These are phyloP conservation scores for Cenchrus americanus DNA, from an alignment of 176 grass and related monocot species.

Conservation along the genomic window DNA sequence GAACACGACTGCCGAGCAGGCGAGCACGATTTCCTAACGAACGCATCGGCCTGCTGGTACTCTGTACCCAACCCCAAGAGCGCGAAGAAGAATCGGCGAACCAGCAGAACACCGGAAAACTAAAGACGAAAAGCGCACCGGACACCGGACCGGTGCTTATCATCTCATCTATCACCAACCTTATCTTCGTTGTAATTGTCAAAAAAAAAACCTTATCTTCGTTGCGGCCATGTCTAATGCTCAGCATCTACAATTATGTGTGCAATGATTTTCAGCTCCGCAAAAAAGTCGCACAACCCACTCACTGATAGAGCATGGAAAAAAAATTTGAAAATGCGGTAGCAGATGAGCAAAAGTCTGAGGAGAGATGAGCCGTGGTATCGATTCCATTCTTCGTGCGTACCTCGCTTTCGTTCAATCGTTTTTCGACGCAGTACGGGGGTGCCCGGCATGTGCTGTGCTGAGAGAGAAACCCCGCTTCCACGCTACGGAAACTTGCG, in stretches of 20 bases:
- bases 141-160: not conserved
- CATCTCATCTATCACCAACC: not conserved
- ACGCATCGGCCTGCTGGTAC: not conserved
- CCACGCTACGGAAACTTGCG: constrained; percentile 36
- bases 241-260: not conserved
- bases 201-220: no score
- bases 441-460: constrained; percentile 26
- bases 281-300: not conserved
- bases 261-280: not conserved
- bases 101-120: not conserved
- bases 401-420: not conserved
- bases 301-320: no score
- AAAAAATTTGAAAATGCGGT: not conserved
- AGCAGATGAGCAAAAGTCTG: not conserved
- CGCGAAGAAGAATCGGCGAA: not conserved
- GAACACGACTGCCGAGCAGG: not conserved
- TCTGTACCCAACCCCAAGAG: not conserved
- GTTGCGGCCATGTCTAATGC: not conserved
- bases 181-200: not conserved
- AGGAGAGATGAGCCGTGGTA: not conserved
- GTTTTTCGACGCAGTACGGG: not conserved
- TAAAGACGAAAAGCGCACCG: not conserved
- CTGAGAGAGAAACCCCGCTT: constrained; percentile 12
- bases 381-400: constrained; percentile 36
- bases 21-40: constrained; percentile 23